Base-by-base conservation (phyloP, 768 basidiomycete genomes). In the Lyophyllum decastes region DNA sequence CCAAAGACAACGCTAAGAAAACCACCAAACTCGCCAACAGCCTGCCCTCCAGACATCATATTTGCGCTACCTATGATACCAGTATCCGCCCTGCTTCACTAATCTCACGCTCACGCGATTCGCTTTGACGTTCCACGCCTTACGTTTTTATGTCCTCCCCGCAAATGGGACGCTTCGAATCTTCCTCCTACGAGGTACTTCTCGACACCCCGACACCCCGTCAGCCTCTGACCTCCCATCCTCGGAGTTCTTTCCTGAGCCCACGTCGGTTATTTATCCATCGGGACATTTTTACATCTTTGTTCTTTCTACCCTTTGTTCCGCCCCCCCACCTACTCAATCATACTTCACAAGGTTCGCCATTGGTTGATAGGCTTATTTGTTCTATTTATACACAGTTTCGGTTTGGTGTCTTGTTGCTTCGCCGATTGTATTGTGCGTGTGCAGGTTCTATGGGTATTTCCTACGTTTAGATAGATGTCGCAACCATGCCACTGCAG, bases 81-180 rank as follows among this genome's bases (percentile, higher is more conserved):
- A 33, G 26, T 27, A 40, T 3, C 54, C 59, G 33, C 57, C 60
- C 58, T 49, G 54, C 54, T 49, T 19, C 24, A 49, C 46, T 55
- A 62, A 49, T 40, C n/a, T 30, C 47, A 22, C 46, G 19, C n/a
- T 35, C 38, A 35, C 46, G 52, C 48, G 38, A 59, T 46, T 41
- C 58, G 51, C 40, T 49, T 55, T 51, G 44, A 58, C 54, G 46
- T 24, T 58, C 52, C 48, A 41, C 45, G 49, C 52, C 33, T 19
- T 45, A 53, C 55, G 58, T 62, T 58, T 34, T 53, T 50, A 62
- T 51, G 50, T 38, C 44, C 34, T 16, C 16, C 17, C 35, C 27
- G n/a, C n/a, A 24, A 40, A 4, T 16, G 4, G 51, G 41, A 62
- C 50, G 57, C 54, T 53, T 62, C 47, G 21, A 26, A 30, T 46